Base-by-base conservation (phyloP, 805 yeast genomes). In the Yarrowia hollandica region DNA sequence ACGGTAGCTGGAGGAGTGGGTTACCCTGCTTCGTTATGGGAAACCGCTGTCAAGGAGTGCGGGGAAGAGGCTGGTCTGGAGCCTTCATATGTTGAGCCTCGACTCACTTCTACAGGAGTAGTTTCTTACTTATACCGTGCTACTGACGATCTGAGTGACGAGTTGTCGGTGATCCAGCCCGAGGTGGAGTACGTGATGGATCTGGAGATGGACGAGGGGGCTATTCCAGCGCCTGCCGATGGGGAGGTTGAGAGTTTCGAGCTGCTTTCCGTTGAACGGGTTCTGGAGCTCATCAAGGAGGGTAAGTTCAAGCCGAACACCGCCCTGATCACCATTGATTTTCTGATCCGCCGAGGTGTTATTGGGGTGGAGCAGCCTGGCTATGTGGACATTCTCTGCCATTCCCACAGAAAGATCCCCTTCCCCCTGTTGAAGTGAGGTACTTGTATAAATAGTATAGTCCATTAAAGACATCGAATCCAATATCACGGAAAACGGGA, bases 1-100 rank as follows among this genome's bases (percentile, higher is more conserved):
- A 90, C 96, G 0, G 88, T 94, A 6, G 99, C 96, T 0, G 99
- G 99, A 1, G 99, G 99, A 0, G 67, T 94, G 4, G 97, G 96
- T 0, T 78, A 85, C 69, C 96, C 96, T 0, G 76, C 81, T 64
- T 89, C 90, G 0, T 74, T 83, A 2, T 73, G 76, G 67, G 96
- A 89, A 44, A 92, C 97, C 0, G 82, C 85, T 3, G 64, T 88
- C 16, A 94, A 94, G 68, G 99, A 94, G 69, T 83, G 96, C 66
- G 77, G 76, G 61, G 99, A 94, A 67, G 99, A 94, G 67, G 98
- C 96, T 0, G 96, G 96, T 0, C 71, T 92, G n/a, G 63, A 67
- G 0, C 74, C 76, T 12, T 77, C 74, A 0, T 79, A 82, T 61
- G 84, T 90, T 1, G 68, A 70, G 55, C 28, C 66, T 4, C 71